Evolutionary conservation across 768 basidiomycete species (phyloP).

Genomic region (Cyclocybe aegerita): DNA sequence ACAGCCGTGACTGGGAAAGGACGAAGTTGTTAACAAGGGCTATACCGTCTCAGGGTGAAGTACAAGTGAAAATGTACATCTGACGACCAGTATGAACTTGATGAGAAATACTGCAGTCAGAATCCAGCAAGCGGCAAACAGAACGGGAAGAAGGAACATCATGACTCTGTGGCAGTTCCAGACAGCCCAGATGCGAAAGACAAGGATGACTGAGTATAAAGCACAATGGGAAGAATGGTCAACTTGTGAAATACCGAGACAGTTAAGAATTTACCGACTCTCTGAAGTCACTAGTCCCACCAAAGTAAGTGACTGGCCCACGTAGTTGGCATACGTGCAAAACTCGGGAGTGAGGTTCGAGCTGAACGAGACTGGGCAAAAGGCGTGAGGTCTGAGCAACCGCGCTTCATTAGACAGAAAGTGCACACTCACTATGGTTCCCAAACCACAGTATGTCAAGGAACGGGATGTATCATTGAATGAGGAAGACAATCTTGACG

Average conservation of each 20-base stretch:
- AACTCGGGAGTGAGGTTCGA: neutral
- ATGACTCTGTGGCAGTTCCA: neutral
- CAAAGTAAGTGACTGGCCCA: neutral
- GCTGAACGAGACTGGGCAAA: neutral
- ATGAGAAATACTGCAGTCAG: too few relatives aligned
- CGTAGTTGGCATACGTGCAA: neutral
- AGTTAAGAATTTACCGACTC: neutral
- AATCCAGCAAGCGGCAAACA: neutral
- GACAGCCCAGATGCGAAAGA: neutral
- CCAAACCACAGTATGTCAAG: neutral
- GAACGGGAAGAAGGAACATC: too few relatives aligned
- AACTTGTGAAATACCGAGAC: neutral
- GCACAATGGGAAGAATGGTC: neutral
- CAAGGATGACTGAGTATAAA: neutral
- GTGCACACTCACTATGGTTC: neutral
- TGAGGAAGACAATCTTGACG: neutral
- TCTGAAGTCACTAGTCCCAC: neutral
- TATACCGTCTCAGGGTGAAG: neutral
- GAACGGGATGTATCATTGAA: constrained; percentile 3
- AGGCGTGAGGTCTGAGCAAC: neutral
- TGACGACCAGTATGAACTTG: neutral
- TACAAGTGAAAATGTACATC: neutral
- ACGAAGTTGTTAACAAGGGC: neutral
- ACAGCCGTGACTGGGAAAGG: neutral
- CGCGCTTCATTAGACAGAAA: neutral